Conservation (phyloP, 2,329 filamentous ascomycete species). For the Neobulgaria alba region DNA sequence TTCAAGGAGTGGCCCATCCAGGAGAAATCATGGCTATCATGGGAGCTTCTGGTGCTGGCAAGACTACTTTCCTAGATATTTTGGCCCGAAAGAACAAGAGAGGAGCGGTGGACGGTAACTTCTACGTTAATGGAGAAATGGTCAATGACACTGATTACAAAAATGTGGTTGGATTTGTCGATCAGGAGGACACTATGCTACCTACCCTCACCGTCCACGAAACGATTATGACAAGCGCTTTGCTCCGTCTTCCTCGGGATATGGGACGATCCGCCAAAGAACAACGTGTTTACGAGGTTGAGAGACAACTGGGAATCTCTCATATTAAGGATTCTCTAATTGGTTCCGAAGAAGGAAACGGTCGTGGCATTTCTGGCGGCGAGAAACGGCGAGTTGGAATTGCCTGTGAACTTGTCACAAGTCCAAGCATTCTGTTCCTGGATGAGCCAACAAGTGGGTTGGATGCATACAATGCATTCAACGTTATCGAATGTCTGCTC, state of each 20-base stretch:
- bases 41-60: conserved; percentile 94
- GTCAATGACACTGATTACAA: conserved; percentile 78
- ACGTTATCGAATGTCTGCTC: conserved; percentile 92
- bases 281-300: conserved; percentile 83
- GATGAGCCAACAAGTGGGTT: conserved; percentile 95
- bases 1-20: conserved; percentile 81
- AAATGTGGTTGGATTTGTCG: conserved; percentile 90
- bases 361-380: conserved; percentile 91
- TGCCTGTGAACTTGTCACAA: conserved; percentile 94
- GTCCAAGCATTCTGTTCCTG: conserved; percentile 91
- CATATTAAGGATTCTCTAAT: conserved; percentile 93
- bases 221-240: conserved; percentile 88
- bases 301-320: conserved; percentile 89
- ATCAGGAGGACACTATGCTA: conserved; percentile 96
- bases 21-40: conserved; percentile 97
- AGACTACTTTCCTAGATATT: conserved; percentile 95
- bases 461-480: conserved; percentile 96
- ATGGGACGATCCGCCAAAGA: conserved; percentile 88
- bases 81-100: conserved; percentile 95
- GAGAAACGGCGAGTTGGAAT: conserved; percentile 96
- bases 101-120: conserved; percentile 67
- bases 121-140: conserved; percentile 90
- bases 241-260: conserved; percentile 82
- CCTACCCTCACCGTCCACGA: conserved; percentile 95
- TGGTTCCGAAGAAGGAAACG: conserved; percentile 88